These are phyloP conservation scores for Aspergillus awamori DNA, from an alignment of 2,329 filamentous ascomycete species.

Conservation along the genomic window DNA sequence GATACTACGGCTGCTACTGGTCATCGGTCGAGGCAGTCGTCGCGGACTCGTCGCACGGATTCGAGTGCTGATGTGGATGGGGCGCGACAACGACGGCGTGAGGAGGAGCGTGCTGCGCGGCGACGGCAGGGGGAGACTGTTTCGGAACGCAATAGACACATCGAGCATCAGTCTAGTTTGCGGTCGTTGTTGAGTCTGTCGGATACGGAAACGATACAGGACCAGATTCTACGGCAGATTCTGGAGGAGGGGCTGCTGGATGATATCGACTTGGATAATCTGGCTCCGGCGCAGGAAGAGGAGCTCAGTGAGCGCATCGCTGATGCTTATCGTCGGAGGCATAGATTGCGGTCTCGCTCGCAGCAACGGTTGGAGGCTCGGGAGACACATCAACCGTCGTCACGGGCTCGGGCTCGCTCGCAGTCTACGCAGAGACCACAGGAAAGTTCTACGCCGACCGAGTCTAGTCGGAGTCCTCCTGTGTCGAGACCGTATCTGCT, in stretches of 20 bases:
- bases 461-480: slow-evolving; percentile 29
- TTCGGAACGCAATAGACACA: slow-evolving; percentile 55
- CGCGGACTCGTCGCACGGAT: slow-evolving; percentile 33
- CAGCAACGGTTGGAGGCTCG: slow-evolving; percentile 41
- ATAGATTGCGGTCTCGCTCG: slow-evolving; percentile 51
- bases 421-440: slow-evolving; percentile 33
- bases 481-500: slow-evolving; percentile 39
- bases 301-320: slow-evolving; percentile 89
- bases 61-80: slow-evolving; percentile 41
- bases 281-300: slow-evolving; percentile 82
- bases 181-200: slow-evolving; percentile 80
- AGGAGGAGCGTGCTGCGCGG: slow-evolving; percentile 36
- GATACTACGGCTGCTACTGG: slow-evolving; percentile 30
- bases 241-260: slow-evolving; percentile 84
- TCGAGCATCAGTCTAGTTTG: slow-evolving; percentile 89
- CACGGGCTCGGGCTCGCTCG: slow-evolving; percentile 33
- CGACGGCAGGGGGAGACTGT: slow-evolving; percentile 30
- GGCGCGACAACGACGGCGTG: slow-evolving; percentile 37
- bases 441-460: slow-evolving; percentile 23
- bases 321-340: slow-evolving; percentile 79
- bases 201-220: slow-evolving; percentile 76
- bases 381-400: slow-evolving; percentile 34
- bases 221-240: slow-evolving; percentile 87
- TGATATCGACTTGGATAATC: slow-evolving; percentile 83
- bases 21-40: slow-evolving; percentile 28